Percentiles rank a stretch among this genome's conserved stretches.
These are phyloP conservation scores for Backusella luteola DNA, from an alignment of 192 early-diverging fungal genomes.

Conservation along the genomic window DNA sequence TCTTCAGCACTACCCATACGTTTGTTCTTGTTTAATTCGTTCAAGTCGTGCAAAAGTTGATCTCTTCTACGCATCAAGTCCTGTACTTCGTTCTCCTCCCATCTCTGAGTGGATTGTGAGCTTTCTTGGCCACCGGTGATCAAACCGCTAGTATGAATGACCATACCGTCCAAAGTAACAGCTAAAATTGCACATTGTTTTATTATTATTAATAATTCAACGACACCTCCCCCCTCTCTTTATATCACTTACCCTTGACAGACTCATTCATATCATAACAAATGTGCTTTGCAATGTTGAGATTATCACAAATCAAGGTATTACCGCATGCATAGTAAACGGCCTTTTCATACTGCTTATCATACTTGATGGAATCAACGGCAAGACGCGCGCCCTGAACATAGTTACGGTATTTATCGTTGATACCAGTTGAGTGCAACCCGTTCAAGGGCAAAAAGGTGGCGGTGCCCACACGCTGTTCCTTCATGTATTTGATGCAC, in stretches of 20 bases:
- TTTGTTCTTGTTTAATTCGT: slow-evolving; percentile 67
- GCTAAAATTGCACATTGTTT: slow-evolving; percentile 36
- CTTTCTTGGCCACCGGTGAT: slow-evolving; percentile 83
- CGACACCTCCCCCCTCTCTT: neutral
- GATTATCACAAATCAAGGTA: slow-evolving; percentile 87
- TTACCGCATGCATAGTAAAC: slow-evolving; percentile 92
- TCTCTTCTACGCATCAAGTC: slow-evolving; percentile 72
- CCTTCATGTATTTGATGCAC: slow-evolving; percentile 92
- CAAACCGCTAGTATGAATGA: slow-evolving; percentile 95
- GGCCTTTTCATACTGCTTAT: slow-evolving; percentile 70
- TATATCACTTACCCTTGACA: slow-evolving; percentile 65
- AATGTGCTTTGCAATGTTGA: slow-evolving; percentile 81
- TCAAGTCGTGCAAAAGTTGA: slow-evolving; percentile 65
- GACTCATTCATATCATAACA: slow-evolving; percentile 82
- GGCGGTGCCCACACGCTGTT: slow-evolving; percentile 87
- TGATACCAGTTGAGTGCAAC: slow-evolving; percentile 66
- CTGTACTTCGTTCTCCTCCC: slow-evolving; percentile 91
- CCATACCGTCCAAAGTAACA: slow-evolving; percentile 89
- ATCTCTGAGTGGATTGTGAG: slow-evolving; percentile 55
- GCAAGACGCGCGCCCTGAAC: slow-evolving; percentile 87
- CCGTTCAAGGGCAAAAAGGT: slow-evolving; percentile 95
- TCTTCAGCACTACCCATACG: slow-evolving; percentile 68
- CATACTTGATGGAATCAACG: slow-evolving; percentile 89
- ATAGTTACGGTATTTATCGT: slow-evolving; percentile 79
- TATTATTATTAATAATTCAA: neutral